Evolutionary conservation across 1,139 yeast species (phyloP).

Genomic region (Geotrichum candidum): DNA sequence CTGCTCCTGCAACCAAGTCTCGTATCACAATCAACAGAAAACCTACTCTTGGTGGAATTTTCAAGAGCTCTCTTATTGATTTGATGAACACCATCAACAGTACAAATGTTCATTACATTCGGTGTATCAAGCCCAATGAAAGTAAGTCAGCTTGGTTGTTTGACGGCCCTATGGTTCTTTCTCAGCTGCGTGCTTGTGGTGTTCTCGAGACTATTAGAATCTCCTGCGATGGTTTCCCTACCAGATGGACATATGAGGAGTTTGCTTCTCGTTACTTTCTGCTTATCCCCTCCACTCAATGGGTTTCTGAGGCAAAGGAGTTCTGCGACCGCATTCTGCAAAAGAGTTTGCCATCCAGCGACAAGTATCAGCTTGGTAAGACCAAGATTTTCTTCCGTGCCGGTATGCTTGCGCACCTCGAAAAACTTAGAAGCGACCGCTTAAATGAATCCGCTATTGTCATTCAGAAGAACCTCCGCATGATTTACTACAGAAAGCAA

Average conservation of each 20-base stretch:
- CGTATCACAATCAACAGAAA: constrained; percentile 54
- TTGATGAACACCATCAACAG: constrained; percentile 89
- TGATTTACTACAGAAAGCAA: constrained; percentile 54
- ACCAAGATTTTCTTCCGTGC: constrained; percentile 91
- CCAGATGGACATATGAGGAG: constrained; percentile 92
- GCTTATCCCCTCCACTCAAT: constrained; percentile 62
- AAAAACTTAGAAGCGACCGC: constrained; percentile 75
- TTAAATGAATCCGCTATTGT: constrained; percentile 70
- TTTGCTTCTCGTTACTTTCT: constrained; percentile 87
- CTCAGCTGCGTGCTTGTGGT: constrained; percentile 97
- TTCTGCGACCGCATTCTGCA: constrained; percentile 65
- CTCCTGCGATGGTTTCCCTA: constrained; percentile 97
- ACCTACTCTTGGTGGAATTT: constrained; percentile 92
- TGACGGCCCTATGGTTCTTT: constrained; percentile 90
- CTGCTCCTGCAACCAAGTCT: constrained; percentile 30
- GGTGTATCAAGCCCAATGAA: constrained; percentile 96
- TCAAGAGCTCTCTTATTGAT: constrained; percentile 86
- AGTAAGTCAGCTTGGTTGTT: constrained; percentile 93
- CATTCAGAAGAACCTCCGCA: constrained; percentile 81
- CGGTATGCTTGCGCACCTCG: constrained; percentile 85
- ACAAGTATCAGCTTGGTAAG: constrained; percentile 70
- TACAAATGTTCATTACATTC: constrained; percentile 91
- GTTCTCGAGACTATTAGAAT: constrained; percentile 93
- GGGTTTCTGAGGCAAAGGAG: constrained; percentile 56
- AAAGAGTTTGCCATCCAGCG: constrained; percentile 54